Evolutionary conservation across 2,329 filamentous ascomycete species (phyloP).

Genomic region (Penicillium sp.): DNA sequence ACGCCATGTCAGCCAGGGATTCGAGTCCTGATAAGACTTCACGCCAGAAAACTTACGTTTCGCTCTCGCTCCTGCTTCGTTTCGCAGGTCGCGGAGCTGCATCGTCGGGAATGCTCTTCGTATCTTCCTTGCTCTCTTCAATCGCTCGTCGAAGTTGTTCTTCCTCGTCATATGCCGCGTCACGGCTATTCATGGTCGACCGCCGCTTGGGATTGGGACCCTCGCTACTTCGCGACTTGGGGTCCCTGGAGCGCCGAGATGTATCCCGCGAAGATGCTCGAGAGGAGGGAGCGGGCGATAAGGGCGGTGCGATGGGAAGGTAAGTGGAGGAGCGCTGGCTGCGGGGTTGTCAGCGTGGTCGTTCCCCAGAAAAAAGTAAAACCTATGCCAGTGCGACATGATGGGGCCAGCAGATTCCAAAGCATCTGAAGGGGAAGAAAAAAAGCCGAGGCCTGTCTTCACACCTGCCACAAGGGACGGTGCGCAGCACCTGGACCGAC

Average conservation of each 20-base stretch:
- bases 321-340: slow-evolving; percentile 61
- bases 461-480: neutral
- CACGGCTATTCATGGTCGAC: slow-evolving; percentile 95
- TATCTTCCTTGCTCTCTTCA: slow-evolving; percentile 88
- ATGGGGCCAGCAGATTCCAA: too few species aligned
- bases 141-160: slow-evolving; percentile 82
- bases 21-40: slow-evolving; percentile 15
- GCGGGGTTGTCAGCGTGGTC: slow-evolving; percentile 29
- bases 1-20: slow-evolving; percentile 24
- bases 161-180: slow-evolving; percentile 92
- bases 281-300: slow-evolving; percentile 42
- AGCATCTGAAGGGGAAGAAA: too few species aligned
- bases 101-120: slow-evolving; percentile 50
- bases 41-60: slow-evolving; percentile 64
- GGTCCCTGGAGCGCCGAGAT: slow-evolving; percentile 36
- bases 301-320: slow-evolving; percentile 51
- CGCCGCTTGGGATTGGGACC: slow-evolving; percentile 69
- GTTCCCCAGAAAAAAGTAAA: neutral
- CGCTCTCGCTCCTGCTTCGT: slow-evolving; percentile 80
- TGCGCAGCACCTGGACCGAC: slow-evolving; percentile 1
- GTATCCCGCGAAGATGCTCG: slow-evolving; percentile 40
- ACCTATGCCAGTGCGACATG: neutral
- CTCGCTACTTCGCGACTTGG: slow-evolving; percentile 47
- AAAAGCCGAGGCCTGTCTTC: neutral
- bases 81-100: slow-evolving; percentile 63